Conservation (phyloP, 352 stramenopile genomes). For the Phytophthora colocasiae region DNA sequence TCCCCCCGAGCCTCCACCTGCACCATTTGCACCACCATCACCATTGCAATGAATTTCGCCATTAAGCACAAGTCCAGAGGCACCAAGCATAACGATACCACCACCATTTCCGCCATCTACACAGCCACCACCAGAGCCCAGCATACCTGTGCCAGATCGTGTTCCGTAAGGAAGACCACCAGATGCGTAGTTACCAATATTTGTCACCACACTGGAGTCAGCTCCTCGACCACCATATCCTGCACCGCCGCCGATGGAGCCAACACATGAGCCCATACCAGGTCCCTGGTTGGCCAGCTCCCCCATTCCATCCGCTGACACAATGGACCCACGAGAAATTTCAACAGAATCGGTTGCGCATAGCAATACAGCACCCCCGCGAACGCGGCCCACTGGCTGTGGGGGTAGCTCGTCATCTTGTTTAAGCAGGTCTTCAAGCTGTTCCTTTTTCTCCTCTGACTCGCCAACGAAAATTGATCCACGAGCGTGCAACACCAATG, state of each 20-base stretch:
- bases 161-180: slow-evolving; percentile 77
- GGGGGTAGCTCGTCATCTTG: slow-evolving; percentile 26
- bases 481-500: slow-evolving; percentile 56
- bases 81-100: slow-evolving; percentile 73
- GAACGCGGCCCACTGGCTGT: slow-evolving; percentile 39
- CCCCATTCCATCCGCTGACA: slow-evolving; percentile 70
- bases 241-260: slow-evolving; percentile 67
- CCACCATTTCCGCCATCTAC: slow-evolving; percentile 71
- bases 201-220: slow-evolving; percentile 68
- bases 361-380: slow-evolving; percentile 64
- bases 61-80: slow-evolving; percentile 64
- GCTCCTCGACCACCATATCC: slow-evolving; percentile 77
- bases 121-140: slow-evolving; percentile 78
- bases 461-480: slow-evolving; percentile 65
- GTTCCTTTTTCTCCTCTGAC: slow-evolving; percentile 31
- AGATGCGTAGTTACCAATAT: slow-evolving; percentile 61
- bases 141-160: slow-evolving; percentile 63
- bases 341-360: slow-evolving; percentile 62
- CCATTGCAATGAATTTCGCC: slow-evolving; percentile 80
- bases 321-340: slow-evolving; percentile 45
- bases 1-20: slow-evolving; percentile 74
- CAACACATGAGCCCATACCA: slow-evolving; percentile 62
- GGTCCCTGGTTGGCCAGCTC: slow-evolving; percentile 71
- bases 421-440: slow-evolving; percentile 33
- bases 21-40: slow-evolving; percentile 57